These are phyloP conservation scores for Phytophthora meadii DNA, from an alignment of 352 stramenopile genomes.

Conservation along the genomic window DNA sequence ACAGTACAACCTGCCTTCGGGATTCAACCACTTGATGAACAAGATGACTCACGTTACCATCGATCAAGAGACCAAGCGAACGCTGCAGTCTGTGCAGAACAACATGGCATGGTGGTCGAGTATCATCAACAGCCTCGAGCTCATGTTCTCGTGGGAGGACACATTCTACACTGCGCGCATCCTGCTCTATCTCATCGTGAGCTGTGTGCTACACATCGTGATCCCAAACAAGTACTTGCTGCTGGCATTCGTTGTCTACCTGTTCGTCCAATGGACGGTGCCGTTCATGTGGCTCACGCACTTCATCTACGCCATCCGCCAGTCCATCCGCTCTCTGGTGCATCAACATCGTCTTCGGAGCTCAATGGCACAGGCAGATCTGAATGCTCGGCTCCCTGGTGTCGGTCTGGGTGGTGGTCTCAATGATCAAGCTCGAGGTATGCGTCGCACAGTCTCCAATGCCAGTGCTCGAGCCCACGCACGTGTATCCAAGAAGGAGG, in stretches of 20 bases:
- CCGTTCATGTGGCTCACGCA: constrained; percentile 79
- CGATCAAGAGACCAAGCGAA: constrained; percentile 83
- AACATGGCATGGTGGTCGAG: constrained; percentile 90
- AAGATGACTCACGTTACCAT: constrained; percentile 91
- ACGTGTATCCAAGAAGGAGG: constrained; percentile 85
- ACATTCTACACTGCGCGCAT: constrained; percentile 87
- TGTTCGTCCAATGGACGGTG: constrained; percentile 85
- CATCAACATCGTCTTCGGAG: constrained; percentile 82
- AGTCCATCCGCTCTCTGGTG: constrained; percentile 70
- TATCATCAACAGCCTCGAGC: constrained; percentile 84
- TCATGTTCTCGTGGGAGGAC: constrained; percentile 91
- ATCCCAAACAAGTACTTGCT: constrained; percentile 88
- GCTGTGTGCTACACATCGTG: constrained; percentile 86
- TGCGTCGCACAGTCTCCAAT: constrained; percentile 68
- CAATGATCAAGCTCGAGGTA: constrained; percentile 47
- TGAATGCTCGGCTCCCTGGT: constrained; percentile 40
- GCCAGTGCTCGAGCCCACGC: constrained; percentile 66
- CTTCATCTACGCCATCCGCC: constrained; percentile 67
- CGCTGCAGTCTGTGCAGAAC: constrained; percentile 87
- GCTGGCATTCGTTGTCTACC: constrained; percentile 75
- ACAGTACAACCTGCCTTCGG: constrained; percentile 81
- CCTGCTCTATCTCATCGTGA: constrained; percentile 83
- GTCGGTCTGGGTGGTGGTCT: constrained; percentile 43
- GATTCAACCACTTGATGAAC: constrained; percentile 91
- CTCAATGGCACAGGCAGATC: constrained; percentile 65